phyloP scores from a whole-genome alignment of 2,329 filamentous ascomycete genomes.

The Aschersonia sp. region DNA sequence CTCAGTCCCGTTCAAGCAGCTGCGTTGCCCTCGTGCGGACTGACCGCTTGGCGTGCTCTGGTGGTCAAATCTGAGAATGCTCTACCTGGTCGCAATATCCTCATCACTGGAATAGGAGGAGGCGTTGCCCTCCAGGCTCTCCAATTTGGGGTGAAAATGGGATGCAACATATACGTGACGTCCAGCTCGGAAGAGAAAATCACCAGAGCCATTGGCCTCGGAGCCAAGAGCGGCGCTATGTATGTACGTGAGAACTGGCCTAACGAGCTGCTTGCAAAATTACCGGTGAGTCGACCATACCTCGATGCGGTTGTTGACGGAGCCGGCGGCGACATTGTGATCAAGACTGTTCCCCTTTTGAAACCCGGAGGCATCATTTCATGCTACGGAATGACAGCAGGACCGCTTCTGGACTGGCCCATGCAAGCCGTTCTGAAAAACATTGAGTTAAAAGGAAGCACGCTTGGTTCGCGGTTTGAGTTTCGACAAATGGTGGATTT shows the following conservation, averaged over 20 bases:
- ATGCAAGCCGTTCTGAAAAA: constrained; percentile 81
- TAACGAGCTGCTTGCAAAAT: constrained; percentile 47
- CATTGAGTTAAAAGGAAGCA: constrained; percentile 71
- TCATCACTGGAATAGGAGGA: constrained; percentile 85
- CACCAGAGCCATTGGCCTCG: constrained; percentile 51
- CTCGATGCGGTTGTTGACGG: constrained; percentile 83
- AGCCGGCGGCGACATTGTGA: constrained; percentile 73
- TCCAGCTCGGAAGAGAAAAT: constrained; percentile 65
- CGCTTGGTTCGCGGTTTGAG: constrained; percentile 83
- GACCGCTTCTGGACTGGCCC: constrained; percentile 71
- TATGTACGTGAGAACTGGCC: constrained; percentile 77
- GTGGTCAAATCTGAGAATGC: constrained; percentile 57
- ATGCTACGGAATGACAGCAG: constrained; percentile 81
- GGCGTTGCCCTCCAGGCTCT: constrained; percentile 76
- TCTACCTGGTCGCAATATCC: constrained; percentile 52
- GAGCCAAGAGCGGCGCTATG: constrained; percentile 66
- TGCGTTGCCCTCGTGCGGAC: constrained; percentile 67
- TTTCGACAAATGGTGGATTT: constrained; percentile 86
- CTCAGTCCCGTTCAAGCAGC: constrained; percentile 62
- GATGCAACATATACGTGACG: constrained; percentile 69
- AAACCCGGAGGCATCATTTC: constrained; percentile 71
- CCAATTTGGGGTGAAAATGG: constrained; percentile 61
- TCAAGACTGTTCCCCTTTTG: constrained; percentile 50
- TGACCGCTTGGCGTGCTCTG: constrained; percentile 80
- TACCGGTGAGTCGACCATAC: constrained; percentile 51